phyloP scores from a whole-genome alignment of 352 stramenopile genomes.

The Blastocystis sp. region DNA sequence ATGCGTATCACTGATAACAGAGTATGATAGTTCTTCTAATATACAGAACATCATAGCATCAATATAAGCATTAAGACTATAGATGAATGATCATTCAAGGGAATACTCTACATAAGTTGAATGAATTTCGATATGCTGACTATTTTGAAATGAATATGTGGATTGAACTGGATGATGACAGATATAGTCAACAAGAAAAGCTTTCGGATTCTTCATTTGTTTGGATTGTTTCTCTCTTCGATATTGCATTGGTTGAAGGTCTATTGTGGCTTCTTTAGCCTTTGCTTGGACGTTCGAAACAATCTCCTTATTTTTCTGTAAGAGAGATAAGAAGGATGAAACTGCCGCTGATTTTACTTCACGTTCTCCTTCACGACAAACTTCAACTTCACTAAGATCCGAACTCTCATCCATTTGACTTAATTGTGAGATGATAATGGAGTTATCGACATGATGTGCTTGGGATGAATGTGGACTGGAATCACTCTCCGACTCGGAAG shows the following conservation, averaged over 20 bases:
- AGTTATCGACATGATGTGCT: neutral
- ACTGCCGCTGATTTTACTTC: neutral
- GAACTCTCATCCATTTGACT: slow-evolving; percentile 36
- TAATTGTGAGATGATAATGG: slow-evolving; percentile 13
- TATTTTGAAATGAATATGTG: slow-evolving; percentile 3
- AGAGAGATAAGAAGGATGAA: slow-evolving; percentile 3
- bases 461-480: neutral
- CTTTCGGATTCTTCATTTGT: neutral
- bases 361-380: neutral
- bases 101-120: neutral
- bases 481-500: too few relatives aligned
- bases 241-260: neutral
- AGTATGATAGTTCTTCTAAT: neutral
- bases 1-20: neutral
- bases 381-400: neutral
- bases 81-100: neutral
- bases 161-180: neutral
- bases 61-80: neutral
- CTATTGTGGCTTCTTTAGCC: neutral
- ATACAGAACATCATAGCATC: slow-evolving; percentile 19
- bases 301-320: slow-evolving; percentile 28
- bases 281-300: neutral
- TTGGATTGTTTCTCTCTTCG: neutral
- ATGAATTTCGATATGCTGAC: neutral
- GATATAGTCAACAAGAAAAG: neutral